Base-by-base conservation (phyloP, 164 flowering plant genomes). In the Berberis vulgaris region DNA sequence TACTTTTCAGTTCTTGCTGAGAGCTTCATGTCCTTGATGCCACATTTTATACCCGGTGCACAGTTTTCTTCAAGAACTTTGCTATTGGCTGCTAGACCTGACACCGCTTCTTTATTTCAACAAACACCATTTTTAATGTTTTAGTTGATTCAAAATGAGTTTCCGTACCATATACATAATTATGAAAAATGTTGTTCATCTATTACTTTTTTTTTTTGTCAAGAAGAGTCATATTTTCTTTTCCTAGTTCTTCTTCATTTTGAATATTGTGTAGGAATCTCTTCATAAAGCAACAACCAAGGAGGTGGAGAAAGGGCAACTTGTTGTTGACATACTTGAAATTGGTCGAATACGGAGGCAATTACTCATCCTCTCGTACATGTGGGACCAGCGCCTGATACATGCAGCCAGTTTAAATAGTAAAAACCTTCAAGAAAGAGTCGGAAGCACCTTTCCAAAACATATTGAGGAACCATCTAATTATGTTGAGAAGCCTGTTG, bases 341-440 rank as follows among this genome's bases (percentile, higher is more conserved):
- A 75, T 95, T 26, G 86, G 89, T 77, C 74, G 89, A 8, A 61
- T 91, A 43, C 75, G 87, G 64, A 84, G 97, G 72, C 89, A 89
- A 69, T 77, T 95, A 64, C 80, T 95, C 49, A 79, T 84, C 71
- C 91, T 84, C 62, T 84, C 96, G 63, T 89, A 85, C 67, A 64
- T 83, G 73, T 95, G 99, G 99, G 98, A 95, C 74, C 86, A 79
- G 39, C 83, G 88, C 61, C 81, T 95, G 56, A 46, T 85, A 41
- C 64, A 74, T 80, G 88, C 87, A 63, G 80, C 91, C 46, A 73
- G 61, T 74, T 62, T 74, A 63, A 83, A 73, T 66, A 68, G 54
- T 41, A 72, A 65, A 53, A 63, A 63, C 60, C 11, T 43, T 52
- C 71, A 52, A 47, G 26, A 26, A 26, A 74, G 68, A 53, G 43